Conservation (phyloP, 352 stramenopile species). For the Globisporangium canariense region DNA sequence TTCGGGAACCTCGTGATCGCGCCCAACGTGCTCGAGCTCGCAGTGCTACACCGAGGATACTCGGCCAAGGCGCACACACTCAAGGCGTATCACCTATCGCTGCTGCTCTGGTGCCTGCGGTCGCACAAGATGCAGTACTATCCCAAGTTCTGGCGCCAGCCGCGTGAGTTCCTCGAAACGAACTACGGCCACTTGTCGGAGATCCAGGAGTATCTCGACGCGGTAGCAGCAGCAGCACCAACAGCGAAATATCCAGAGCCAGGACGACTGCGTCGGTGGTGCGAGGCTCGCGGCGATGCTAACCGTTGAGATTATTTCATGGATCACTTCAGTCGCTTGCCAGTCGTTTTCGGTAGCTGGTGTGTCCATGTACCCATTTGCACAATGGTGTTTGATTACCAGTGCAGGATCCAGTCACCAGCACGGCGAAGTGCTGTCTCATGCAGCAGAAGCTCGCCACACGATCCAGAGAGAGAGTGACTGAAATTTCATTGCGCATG, state of each 20-base stretch:
- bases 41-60: constrained; percentile 32
- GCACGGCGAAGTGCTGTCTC: neutral
- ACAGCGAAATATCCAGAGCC: neutral
- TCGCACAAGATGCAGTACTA: constrained; percentile 28
- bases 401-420: neutral
- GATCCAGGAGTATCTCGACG: constrained; percentile 24
- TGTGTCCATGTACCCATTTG: neutral
- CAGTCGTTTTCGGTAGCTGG: neutral
- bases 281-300: neutral
- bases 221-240: neutral
- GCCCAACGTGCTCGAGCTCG: constrained; percentile 36
- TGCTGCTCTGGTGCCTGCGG: constrained; percentile 40
- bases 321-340: neutral
- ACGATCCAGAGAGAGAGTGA: neutral
- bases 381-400: neutral
- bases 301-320: neutral
- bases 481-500: neutral
- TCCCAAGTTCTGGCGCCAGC: constrained; percentile 35
- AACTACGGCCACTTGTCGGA: constrained; percentile 29
- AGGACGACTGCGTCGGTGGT: neutral
- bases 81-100: constrained; percentile 35
- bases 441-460: no score
- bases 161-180: constrained; percentile 22
- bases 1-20: constrained; percentile 47
- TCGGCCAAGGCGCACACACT: constrained; percentile 38